Percentiles rank a stretch among this genome's conserved stretches.
These are phyloP conservation scores for Prosopis cineraria DNA, from an alignment of 306 rosid species.

Conservation along the genomic window DNA sequence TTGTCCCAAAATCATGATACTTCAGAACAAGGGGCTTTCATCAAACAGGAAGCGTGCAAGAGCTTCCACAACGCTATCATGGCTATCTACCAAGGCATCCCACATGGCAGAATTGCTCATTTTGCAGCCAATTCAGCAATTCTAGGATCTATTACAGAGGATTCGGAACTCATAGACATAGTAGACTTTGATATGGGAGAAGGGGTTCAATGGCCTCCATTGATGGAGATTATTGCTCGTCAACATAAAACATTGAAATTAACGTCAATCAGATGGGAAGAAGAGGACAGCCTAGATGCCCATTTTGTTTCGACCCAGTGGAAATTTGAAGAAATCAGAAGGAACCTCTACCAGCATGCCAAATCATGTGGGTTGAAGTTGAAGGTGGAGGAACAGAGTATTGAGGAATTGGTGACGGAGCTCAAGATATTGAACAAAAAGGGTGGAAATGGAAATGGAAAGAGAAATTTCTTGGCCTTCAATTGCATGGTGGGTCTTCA, in stretches of 20 bases:
- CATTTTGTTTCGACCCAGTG: conserved; percentile 19
- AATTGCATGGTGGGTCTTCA: conserved; percentile 54
- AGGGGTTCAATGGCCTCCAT: conserved; percentile 56
- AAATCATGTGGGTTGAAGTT: conserved; percentile 46
- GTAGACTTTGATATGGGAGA: conserved; percentile 53
- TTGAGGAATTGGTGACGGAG: conserved; percentile 52
- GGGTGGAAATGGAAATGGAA: conserved; percentile 30
- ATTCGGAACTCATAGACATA: conserved; percentile 49
- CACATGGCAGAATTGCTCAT: conserved; percentile 55
- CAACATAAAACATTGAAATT: conserved; percentile 45
- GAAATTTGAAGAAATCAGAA: conserved; percentile 51
- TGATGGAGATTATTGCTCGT: conserved; percentile 46
- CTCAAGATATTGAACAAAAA: conserved; percentile 42
- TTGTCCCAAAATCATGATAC: conserved; percentile 34
- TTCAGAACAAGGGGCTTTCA: conserved; percentile 34
- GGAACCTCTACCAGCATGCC: conserved; percentile 48
- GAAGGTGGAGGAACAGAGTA: conserved; percentile 49
- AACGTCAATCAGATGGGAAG: conserved; percentile 51
- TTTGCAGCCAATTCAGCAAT: conserved; percentile 53
- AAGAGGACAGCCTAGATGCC: conserved; percentile 34
- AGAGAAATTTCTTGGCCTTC: conserved; percentile 49
- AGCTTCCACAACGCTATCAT: conserved; percentile 39
- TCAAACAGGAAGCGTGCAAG: conserved; percentile 55
- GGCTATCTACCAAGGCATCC: conserved; percentile 49
- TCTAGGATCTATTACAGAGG: conserved; percentile 47